Evolutionary conservation across 805 yeast genomes (phyloP).

Genomic region (Kuraishia hungarica): DNA sequence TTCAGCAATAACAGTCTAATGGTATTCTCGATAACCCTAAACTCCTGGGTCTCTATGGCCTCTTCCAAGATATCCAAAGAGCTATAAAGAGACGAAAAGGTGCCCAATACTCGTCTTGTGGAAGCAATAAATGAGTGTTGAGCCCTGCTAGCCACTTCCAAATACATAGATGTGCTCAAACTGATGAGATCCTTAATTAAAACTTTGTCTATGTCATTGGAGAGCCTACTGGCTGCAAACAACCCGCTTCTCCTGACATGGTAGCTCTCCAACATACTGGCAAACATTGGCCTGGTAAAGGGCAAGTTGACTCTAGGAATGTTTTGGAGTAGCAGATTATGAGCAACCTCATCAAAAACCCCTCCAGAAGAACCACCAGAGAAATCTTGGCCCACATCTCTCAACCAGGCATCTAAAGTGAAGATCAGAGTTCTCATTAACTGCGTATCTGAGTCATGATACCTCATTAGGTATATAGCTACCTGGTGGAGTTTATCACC

Average conservation of each 20-base stretch:
- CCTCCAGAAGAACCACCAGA: constrained; percentile 46
- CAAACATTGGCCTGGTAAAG: constrained; percentile 71
- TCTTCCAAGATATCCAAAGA: constrained; percentile 40
- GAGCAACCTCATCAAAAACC: background rate
- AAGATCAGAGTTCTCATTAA: constrained; percentile 53
- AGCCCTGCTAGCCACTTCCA: constrained; percentile 62
- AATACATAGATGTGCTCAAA: constrained; percentile 61
- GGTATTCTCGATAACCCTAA: constrained; percentile 55
- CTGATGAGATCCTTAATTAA: constrained; percentile 59
- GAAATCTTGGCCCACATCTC: constrained; percentile 62
- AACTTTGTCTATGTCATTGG: constrained; percentile 53
- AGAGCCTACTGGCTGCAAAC: constrained; percentile 65
- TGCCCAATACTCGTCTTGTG: constrained; percentile 61
- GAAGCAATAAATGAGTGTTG: constrained; percentile 59
- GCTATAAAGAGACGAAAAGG: constrained; percentile 46
- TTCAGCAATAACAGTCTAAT: constrained; percentile 48
- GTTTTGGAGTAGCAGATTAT: constrained; percentile 33
- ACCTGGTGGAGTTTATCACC: constrained; percentile 49
- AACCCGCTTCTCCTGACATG: constrained; percentile 69
- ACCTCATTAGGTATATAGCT: constrained; percentile 33
- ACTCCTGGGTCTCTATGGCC: constrained; percentile 41
- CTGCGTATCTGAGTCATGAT: constrained; percentile 56
- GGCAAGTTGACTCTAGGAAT: constrained; percentile 58
- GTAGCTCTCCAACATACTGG: constrained; percentile 60
- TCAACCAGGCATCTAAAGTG: constrained; percentile 60